phyloP scores from a whole-genome alignment of 257 asterid species.

The Coffea eugenioides region DNA sequence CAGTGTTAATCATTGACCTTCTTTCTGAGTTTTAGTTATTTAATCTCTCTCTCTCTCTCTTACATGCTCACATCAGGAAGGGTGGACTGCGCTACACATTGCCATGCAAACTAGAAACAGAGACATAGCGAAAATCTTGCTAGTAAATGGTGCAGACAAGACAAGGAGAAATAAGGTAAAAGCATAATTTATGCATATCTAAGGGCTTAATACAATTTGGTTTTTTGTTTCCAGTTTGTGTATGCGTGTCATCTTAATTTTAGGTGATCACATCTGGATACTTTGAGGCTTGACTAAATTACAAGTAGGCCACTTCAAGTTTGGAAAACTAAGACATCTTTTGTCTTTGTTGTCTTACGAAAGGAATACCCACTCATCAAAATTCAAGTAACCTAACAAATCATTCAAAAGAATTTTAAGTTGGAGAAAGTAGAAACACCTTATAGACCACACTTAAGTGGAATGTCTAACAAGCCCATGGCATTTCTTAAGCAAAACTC shows the following conservation, averaged over 20 bases:
- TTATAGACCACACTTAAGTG: background rate
- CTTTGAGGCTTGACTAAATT: background rate
- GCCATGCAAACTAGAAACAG: slow-evolving; percentile 91
- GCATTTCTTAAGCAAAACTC: background rate
- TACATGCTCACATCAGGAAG: slow-evolving; percentile 44
- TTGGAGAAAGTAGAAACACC: background rate
- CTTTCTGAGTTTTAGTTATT: background rate
- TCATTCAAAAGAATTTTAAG: background rate
- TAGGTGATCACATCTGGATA: background rate
- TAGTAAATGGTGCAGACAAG: slow-evolving; percentile 82
- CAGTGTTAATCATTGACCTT: slow-evolving; percentile 5
- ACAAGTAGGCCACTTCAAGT: background rate
- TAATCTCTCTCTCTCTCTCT: background rate
- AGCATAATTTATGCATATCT: background rate
- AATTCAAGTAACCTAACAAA: background rate
- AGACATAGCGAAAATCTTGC: slow-evolving; percentile 60
- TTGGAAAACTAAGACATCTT: background rate
- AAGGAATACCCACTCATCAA: background rate
- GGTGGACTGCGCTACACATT: slow-evolving; percentile 93
- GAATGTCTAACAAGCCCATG: background rate
- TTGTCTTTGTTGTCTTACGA: background rate
- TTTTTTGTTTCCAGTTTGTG: background rate
- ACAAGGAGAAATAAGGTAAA: slow-evolving; percentile 72
- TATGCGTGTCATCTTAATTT: background rate
- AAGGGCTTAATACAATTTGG: background rate